Conservation (phyloP, 495 filamentous ascomycete genomes). For the Rhypophila decipiens region DNA sequence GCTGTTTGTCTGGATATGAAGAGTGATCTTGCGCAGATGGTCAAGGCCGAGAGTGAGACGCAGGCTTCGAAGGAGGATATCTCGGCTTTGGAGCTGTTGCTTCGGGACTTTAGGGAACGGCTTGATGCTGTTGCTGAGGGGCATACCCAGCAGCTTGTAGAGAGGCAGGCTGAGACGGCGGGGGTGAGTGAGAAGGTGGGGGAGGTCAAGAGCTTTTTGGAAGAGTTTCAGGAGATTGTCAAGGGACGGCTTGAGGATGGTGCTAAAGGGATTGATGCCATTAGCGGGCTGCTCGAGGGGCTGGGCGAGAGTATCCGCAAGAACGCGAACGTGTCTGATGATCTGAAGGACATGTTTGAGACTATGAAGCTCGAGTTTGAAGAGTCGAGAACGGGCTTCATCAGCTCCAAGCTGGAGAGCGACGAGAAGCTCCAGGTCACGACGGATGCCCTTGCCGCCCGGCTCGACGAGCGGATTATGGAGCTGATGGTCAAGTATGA, state of each 20-base stretch:
- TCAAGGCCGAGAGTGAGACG: slow-evolving; percentile 57
- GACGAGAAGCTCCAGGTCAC: slow-evolving; percentile 70
- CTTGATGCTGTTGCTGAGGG: slow-evolving; percentile 62
- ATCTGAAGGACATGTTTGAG: slow-evolving; percentile 75
- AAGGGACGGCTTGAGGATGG: slow-evolving; percentile 47
- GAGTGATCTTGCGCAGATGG: slow-evolving; percentile 62
- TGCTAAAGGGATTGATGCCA: slow-evolving; percentile 38
- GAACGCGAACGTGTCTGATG: slow-evolving; percentile 47
- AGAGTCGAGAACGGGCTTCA: slow-evolving; percentile 59
- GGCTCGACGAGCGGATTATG: slow-evolving; percentile 73
- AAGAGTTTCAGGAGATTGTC: slow-evolving; percentile 43
- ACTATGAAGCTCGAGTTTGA: slow-evolving; percentile 76
- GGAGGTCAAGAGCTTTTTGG: slow-evolving; percentile 45
- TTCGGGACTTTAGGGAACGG: slow-evolving; percentile 64
- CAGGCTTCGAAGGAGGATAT: slow-evolving; percentile 59
- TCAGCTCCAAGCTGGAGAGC: slow-evolving; percentile 62
- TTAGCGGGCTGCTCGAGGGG: slow-evolving; percentile 55
- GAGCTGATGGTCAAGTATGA: slow-evolving; percentile 78
- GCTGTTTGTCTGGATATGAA: slow-evolving; percentile 76
- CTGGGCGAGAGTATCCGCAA: slow-evolving; percentile 54
- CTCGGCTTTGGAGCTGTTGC: slow-evolving; percentile 45
- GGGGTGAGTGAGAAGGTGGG: slow-evolving; percentile 43
- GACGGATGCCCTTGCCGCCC: slow-evolving; percentile 63
- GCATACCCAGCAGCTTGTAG: slow-evolving; percentile 73
- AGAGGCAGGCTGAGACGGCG: slow-evolving; percentile 52